A percentile compares a stretch with the other conserved stretches of the same genome.
These are phyloP conservation scores for Heritiera littoralis DNA, from an alignment of 345 rosid species.

Conservation along the genomic window DNA sequence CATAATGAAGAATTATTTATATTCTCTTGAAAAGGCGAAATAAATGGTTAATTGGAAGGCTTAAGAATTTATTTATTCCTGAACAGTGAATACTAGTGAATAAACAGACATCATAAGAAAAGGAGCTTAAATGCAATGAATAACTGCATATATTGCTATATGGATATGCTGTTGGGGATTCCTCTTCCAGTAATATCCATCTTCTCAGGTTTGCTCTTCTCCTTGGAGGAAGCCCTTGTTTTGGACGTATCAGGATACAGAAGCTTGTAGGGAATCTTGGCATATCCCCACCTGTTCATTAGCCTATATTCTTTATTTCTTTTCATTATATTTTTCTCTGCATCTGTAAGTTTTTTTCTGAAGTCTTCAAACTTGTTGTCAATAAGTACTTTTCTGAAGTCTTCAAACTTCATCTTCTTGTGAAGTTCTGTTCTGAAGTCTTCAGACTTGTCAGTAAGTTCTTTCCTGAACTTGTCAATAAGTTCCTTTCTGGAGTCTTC, in stretches of 20 bases:
- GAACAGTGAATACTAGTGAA: too few relatives aligned
- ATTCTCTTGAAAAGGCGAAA: not conserved
- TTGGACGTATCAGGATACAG: conserved; percentile 43
- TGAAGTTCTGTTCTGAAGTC: conserved; percentile 40
- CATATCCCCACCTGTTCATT: conserved; percentile 54
- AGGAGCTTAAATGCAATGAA: not conserved
- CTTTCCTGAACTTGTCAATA: conserved; percentile 22
- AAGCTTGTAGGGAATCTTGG: conserved; percentile 52
- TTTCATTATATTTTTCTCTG: conserved; percentile 38
- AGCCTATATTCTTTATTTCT: conserved; percentile 42
- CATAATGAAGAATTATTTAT: not conserved
- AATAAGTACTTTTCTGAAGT: conserved; percentile 30
- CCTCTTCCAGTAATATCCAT: not conserved
- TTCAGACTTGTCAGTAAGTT: conserved; percentile 13
- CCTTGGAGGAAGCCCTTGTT: not conserved
- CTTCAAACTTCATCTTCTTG: conserved; percentile 20
- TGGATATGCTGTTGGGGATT: not conserved
- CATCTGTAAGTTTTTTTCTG: conserved; percentile 35
- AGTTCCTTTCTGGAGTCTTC: too few relatives aligned
- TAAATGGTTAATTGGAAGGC: not conserved
- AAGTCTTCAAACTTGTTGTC: conserved; percentile 38
- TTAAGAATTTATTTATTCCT: too few relatives aligned
- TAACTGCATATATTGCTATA: not conserved
- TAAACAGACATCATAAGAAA: too few relatives aligned
- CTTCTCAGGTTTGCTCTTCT: not conserved